Evolutionary conservation across 106 monocot genomes (phyloP).

Genomic region (Iris macrosiphon): DNA sequence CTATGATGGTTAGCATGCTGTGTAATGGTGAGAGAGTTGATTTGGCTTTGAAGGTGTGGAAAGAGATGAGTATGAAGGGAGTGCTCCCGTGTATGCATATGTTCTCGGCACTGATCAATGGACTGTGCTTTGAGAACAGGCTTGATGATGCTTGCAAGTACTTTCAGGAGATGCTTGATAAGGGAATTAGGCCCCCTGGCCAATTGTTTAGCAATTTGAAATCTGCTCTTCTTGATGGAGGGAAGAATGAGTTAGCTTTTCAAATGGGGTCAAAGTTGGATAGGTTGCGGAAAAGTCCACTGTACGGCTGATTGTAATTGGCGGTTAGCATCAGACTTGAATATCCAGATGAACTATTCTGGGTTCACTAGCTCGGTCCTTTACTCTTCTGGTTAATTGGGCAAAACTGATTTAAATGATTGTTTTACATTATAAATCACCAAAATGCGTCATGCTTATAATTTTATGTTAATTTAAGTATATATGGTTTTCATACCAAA

Average conservation of each 20-base stretch:
- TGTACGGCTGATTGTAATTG: neutral
- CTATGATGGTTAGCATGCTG: constrained; percentile 82
- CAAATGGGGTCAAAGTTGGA: constrained; percentile 50
- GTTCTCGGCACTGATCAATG: constrained; percentile 75
- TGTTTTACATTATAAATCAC: too few species aligned
- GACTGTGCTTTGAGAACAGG: constrained; percentile 52
- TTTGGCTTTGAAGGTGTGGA: constrained; percentile 72
- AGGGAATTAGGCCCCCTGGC: constrained; percentile 76
- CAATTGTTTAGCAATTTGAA: constrained; percentile 63
- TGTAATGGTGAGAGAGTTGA: constrained; percentile 58
- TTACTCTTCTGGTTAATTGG: too few species aligned
- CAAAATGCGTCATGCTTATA: too few species aligned
- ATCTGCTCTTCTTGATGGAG: constrained; percentile 48
- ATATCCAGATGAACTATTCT: too few species aligned
- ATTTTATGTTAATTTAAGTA: too few species aligned
- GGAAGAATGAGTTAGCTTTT: constrained; percentile 56
- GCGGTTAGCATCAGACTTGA: neutral
- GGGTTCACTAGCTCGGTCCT: too few species aligned
- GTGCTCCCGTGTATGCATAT: constrained; percentile 82
- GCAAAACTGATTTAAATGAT: too few species aligned
- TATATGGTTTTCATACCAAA: too few species aligned
- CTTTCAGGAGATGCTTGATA: constrained; percentile 84
- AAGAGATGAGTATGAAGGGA: constrained; percentile 67
- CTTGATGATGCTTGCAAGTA: constrained; percentile 72
- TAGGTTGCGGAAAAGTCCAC: constrained; percentile 25